Percentiles rank a stretch among this genome's conserved stretches.
phyloP scores from a whole-genome alignment of 768 basidiomycete species.

The Dioszegia hungarica region DNA sequence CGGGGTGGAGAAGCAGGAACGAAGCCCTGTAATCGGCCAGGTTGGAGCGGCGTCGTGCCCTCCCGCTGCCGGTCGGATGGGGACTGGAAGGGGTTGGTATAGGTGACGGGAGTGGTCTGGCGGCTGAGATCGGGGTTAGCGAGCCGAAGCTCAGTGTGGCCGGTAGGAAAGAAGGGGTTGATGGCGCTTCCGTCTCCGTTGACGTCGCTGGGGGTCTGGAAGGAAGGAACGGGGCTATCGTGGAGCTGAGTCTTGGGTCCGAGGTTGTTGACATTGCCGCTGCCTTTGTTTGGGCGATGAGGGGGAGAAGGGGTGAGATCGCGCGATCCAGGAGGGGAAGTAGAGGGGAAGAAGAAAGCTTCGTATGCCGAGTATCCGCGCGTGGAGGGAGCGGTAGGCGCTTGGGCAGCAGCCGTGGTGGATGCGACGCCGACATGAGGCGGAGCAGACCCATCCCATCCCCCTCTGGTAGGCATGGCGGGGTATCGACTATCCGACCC shows the following conservation, averaged over 20 bases:
- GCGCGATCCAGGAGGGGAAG: background rate
- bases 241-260: background rate
- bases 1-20: no score
- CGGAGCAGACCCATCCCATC: background rate
- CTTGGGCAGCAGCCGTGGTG: background rate
- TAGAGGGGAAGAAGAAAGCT: background rate
- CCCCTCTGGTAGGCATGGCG: background rate
- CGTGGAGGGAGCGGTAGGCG: no score
- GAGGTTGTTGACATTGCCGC: background rate
- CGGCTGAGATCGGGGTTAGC: constrained; percentile 1
- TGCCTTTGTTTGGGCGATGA: background rate
- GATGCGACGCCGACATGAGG: background rate
- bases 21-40: no score
- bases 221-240: background rate
- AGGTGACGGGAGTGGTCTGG: background rate
- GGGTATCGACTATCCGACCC: no score
- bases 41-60: no score
- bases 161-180: background rate
- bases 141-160: background rate
- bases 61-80: no score
- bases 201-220: background rate
- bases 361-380: background rate
- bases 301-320: background rate
- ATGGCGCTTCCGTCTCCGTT: background rate
- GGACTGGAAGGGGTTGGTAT: no score